Base-by-base conservation (phyloP, 345 rosid genomes). In the Crucihimalaya himalaica region DNA sequence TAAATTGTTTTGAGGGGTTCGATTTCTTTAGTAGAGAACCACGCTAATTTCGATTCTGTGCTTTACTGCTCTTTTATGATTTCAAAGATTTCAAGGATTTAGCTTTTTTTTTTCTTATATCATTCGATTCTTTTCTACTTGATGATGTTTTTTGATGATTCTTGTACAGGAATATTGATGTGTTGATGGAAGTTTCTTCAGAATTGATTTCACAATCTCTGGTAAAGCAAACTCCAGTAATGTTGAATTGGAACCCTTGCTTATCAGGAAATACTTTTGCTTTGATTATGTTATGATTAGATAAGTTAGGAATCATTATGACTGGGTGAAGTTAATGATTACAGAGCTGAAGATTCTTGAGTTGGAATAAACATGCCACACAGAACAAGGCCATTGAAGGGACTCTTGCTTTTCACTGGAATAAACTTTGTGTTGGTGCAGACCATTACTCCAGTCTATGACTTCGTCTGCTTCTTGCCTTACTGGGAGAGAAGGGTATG, bases 401-500 rank as follows among this genome's bases (percentile, higher is more conserved):
- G 86, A 37, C 81, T 87, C 6, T 68, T 89, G 76, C 63, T 87
- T 77, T 87, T 89, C 70, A 83, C 89, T 12, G 95, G 95, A 68
- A 66, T 87, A 15, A 89, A 87, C 62, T 67, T 66, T 3, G 47
- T 85, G 23, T 64, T 77, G 83, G 91, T 85, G 45, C 79, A 82
- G 0, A 87, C 88, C 25, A 85, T 89, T n/a, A 74, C 83, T 66
- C 91, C 91, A 0, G 94, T 89, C 70, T 89, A 87, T 75, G 91
- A 89, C 69, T 89, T 85, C 9, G 87, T 89, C 23, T 89, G 91
- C 85, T 89, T 87, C 84, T 84, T 70, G 66, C 94, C 94, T 60
- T 89, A 80, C 75, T 89, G 94, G 94, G 91, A 89, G 81, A 83
- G 89, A 85, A 77, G 89, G 87, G 94, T 87, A 83, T 68, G 83